A percentile compares a stretch with the other conserved stretches of the same genome.
These are phyloP conservation scores for Orbilia blumenaviensis DNA, from an alignment of 2,329 filamentous ascomycete species.

Conservation along the genomic window DNA sequence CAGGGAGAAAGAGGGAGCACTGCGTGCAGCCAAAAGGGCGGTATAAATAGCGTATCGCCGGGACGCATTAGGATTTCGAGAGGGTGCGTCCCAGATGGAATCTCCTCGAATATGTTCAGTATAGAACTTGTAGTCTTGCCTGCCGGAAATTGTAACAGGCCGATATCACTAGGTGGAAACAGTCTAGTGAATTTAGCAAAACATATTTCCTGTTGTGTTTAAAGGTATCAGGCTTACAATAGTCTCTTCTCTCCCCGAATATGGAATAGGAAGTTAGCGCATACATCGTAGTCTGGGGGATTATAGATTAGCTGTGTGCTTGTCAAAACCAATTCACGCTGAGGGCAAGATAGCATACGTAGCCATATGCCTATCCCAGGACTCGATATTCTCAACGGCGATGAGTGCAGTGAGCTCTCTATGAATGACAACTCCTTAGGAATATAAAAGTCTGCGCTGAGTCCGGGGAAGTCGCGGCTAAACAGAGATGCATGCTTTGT, in stretches of 20 bases:
- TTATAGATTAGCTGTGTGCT: constrained; percentile 14
- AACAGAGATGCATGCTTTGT: constrained; percentile 56
- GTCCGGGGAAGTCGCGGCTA: constrained; percentile 76
- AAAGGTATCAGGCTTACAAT: constrained; percentile 23
- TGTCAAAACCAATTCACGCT: background rate
- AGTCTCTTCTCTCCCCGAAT: constrained; percentile 74
- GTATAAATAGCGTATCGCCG: constrained; percentile 82
- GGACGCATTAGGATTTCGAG: constrained; percentile 73
- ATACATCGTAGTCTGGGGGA: constrained; percentile 68
- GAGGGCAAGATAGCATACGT: constrained; percentile 59
- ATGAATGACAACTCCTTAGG: constrained; percentile 71
- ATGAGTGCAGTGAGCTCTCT: constrained; percentile 74
- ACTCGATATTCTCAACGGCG: constrained; percentile 80
- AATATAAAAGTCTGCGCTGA: constrained; percentile 75
- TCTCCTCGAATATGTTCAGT: constrained; percentile 71
- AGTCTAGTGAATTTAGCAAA: constrained; percentile 67
- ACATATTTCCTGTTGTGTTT: background rate
- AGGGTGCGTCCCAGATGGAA: constrained; percentile 65
- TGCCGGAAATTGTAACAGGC: constrained; percentile 73
- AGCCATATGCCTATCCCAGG: constrained; percentile 82
- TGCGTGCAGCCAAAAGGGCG: constrained; percentile 84
- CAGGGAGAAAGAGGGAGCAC: constrained; percentile 69
- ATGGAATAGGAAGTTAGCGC: constrained; percentile 87
- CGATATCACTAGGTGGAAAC: constrained; percentile 80
- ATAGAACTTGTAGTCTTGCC: constrained; percentile 82